Evolutionary conservation across 306 rosid species (phyloP).

Genomic region (Elaeagnus macrophylla): DNA sequence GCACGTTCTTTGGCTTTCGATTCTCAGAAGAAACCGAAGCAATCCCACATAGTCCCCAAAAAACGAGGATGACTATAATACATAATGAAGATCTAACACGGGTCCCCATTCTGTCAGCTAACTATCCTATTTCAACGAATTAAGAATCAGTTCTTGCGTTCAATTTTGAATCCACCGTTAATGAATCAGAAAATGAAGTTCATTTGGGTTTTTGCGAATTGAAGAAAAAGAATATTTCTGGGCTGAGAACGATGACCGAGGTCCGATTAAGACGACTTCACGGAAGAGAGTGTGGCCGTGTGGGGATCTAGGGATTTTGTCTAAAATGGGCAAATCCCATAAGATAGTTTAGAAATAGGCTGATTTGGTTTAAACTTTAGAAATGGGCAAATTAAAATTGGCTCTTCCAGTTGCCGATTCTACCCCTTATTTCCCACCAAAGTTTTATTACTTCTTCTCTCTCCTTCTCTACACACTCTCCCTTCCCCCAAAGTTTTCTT

Average conservation of each 20-base stretch:
- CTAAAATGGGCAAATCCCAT: too few species aligned
- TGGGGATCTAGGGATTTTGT: too few species aligned
- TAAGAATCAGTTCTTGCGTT: conserved; percentile 9
- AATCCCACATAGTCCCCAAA: conserved; percentile 23
- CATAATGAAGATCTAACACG: conserved; percentile 30
- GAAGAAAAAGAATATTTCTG: background rate
- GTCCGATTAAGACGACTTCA: background rate
- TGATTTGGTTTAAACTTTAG: too few species aligned
- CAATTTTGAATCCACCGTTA: conserved; percentile 21
- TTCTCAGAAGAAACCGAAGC: conserved; percentile 27
- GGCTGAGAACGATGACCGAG: background rate
- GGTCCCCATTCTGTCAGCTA: conserved; percentile 29
- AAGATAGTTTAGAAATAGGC: too few species aligned
- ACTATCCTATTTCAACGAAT: background rate
- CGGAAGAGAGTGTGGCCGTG: background rate
- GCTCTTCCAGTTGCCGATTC: too few species aligned
- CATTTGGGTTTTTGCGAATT: background rate
- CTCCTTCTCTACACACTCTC: too few species aligned
- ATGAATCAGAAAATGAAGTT: conserved; percentile 17
- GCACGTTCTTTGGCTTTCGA: conserved; percentile 67
- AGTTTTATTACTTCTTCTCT: too few species aligned
- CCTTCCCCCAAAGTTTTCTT: too few species aligned
- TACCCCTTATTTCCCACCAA: too few species aligned
- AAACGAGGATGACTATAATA: conserved; percentile 29
- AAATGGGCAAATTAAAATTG: too few species aligned